Evolutionary conservation across 352 stramenopile species (phyloP).

Genomic region (Globisporangium cylindrosporum): DNA sequence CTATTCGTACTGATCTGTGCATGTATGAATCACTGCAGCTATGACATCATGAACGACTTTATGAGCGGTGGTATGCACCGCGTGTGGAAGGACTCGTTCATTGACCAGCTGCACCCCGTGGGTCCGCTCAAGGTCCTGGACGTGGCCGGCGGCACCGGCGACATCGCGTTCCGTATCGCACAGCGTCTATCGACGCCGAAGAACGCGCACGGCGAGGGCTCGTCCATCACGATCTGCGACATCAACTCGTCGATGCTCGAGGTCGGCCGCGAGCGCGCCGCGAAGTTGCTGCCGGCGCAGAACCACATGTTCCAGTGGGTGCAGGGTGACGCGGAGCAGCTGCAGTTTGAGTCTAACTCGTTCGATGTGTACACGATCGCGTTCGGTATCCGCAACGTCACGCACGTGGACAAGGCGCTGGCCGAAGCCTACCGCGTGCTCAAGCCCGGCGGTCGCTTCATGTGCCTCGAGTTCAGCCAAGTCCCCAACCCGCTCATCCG

Average conservation of each 20-base stretch:
- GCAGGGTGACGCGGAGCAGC: slow-evolving; percentile 95
- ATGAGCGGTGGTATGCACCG: slow-evolving; percentile 96
- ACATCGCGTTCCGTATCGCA: slow-evolving; percentile 98
- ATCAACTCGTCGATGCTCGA: slow-evolving; percentile 99
- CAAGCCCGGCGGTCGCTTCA: slow-evolving; percentile 94
- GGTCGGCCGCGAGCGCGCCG: slow-evolving; percentile 90
- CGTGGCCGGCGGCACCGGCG: slow-evolving; percentile 98
- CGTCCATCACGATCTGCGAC: slow-evolving; percentile 96
- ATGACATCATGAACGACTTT: slow-evolving; percentile 99
- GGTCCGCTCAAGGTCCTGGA: slow-evolving; percentile 88
- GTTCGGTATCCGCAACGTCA: slow-evolving; percentile 99
- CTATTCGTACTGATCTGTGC: background rate
- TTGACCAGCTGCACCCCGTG: slow-evolving; percentile 79
- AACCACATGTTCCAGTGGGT: slow-evolving; percentile 84
- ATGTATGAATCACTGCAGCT: slow-evolving; percentile 27
- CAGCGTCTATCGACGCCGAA: slow-evolving; percentile 48
- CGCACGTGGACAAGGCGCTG: slow-evolving; percentile 95
- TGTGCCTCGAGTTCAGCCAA: slow-evolving; percentile 98
- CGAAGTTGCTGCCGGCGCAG: slow-evolving; percentile 61
- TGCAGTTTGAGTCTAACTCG: slow-evolving; percentile 93
- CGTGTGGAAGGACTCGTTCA: slow-evolving; percentile 97
- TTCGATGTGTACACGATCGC: slow-evolving; percentile 99
- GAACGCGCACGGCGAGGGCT: slow-evolving; percentile 31
- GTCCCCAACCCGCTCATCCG: slow-evolving; percentile 92
- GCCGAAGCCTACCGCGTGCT: slow-evolving; percentile 95